These are phyloP conservation scores for Pinus taeda DNA, from an alignment of 75 land plant species.

Conservation along the genomic window DNA sequence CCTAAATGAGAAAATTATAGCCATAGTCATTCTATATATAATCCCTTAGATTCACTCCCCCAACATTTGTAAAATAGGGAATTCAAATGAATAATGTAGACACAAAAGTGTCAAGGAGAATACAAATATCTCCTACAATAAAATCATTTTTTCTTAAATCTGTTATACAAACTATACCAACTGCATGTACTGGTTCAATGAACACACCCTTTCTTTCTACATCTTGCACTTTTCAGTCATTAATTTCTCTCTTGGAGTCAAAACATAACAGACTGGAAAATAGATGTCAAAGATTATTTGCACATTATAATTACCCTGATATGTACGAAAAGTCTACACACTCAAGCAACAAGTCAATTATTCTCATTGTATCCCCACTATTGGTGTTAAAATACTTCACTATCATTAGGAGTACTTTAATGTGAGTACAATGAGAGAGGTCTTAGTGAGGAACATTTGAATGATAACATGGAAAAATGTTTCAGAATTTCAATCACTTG, in stretches of 20 bases:
- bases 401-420: slow-evolving; percentile 80
- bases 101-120: not conserved
- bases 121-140: not conserved
- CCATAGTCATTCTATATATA: slow-evolving; percentile 97
- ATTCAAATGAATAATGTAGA: not conserved
- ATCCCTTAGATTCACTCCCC: slow-evolving; percentile 72
- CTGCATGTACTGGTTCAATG: no score
- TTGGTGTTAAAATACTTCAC: slow-evolving; percentile 79
- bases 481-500: not conserved
- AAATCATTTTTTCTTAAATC: not conserved
- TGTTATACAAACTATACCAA: not conserved
- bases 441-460: not conserved
- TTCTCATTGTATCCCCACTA: slow-evolving; percentile 83
- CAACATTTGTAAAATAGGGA: slow-evolving; percentile 57
- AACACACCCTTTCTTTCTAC: not conserved
- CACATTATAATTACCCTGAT: slow-evolving; percentile 52
- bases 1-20: slow-evolving; percentile 84
- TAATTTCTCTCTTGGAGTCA: not conserved
- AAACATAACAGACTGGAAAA: not conserved
- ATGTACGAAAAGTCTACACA: slow-evolving; percentile 87
- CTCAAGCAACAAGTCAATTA: slow-evolving; percentile 86
- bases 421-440: slow-evolving; percentile 35
- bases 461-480: not conserved
- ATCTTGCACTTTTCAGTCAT: not conserved
- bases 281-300: not conserved